Percentiles rank a stretch among this genome's conserved stretches.
Conservation (phyloP, 208 protist genomes). For the Kentomonas sorsogonicus region DNA sequence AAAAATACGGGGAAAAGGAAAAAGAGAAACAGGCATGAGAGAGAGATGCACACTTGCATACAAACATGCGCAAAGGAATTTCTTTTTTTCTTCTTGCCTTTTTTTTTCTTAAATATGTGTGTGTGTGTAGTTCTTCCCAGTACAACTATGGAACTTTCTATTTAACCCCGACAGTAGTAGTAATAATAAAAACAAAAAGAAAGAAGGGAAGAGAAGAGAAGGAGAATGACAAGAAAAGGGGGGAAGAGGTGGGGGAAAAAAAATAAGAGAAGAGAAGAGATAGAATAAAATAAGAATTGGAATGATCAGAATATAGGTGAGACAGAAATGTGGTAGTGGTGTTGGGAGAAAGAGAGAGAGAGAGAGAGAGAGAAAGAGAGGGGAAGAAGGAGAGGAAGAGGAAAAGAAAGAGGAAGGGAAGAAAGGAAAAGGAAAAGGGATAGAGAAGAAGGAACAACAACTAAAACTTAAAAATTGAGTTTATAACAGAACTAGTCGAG, state of each 20-base stretch:
- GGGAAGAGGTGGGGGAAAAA: background rate
- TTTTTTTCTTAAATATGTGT: no score
- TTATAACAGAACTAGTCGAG: background rate
- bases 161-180: no score
- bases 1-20: background rate
- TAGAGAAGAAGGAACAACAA: background rate
- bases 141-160: no score
- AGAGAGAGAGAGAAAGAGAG: background rate
- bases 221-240: background rate
- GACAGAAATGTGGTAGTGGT: slow-evolving; percentile 6
- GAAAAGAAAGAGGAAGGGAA: slow-evolving; percentile 9
- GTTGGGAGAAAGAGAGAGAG: background rate
- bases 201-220: slow-evolving; percentile 2
- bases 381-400: slow-evolving; percentile 5
- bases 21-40: background rate
- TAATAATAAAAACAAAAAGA: slow-evolving; percentile 13
- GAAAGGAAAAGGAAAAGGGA: slow-evolving; percentile 13
- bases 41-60: background rate
- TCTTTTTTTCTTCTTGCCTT: no score
- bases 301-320: background rate
- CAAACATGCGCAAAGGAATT: background rate
- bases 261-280: background rate
- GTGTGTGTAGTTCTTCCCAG: no score
- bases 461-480: background rate
- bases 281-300: background rate